These are phyloP conservation scores for Colletotrichum tropicicola DNA, from an alignment of 2,329 filamentous ascomycete genomes.

Conservation along the genomic window DNA sequence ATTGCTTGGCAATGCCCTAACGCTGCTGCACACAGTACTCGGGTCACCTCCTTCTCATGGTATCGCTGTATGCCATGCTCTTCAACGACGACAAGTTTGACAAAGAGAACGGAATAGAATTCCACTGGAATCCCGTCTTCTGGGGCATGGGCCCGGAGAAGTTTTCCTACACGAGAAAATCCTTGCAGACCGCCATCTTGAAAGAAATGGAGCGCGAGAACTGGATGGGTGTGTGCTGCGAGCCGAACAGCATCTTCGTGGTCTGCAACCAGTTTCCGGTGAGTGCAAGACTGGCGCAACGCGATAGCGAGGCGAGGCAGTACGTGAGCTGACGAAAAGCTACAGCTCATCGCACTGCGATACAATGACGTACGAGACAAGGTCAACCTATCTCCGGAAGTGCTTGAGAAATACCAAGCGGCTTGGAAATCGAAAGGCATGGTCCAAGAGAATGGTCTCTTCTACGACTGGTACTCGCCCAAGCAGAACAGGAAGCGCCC, in stretches of 20 bases:
- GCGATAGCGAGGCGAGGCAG: neutral
- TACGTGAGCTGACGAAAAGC: neutral
- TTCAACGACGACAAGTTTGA: conserved; percentile 51
- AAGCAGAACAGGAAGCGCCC: neutral
- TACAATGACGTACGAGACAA: neutral
- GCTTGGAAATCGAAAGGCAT: conserved; percentile 44
- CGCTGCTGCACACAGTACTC: conserved; percentile 38
- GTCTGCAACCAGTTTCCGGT: conserved; percentile 55
- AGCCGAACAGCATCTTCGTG: conserved; percentile 49
- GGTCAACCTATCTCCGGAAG: conserved; percentile 22
- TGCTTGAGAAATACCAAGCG: conserved; percentile 46
- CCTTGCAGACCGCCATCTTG: conserved; percentile 44
- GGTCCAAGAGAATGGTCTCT: conserved; percentile 37
- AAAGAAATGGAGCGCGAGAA: conserved; percentile 46
- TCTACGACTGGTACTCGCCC: conserved; percentile 24
- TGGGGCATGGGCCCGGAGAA: conserved; percentile 46
- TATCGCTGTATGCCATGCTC: conserved; percentile 49
- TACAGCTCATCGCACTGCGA: neutral
- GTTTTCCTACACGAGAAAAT: conserved; percentile 42
- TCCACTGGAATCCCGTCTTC: conserved; percentile 49
- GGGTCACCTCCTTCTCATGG: conserved; percentile 50
- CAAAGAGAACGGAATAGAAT: conserved; percentile 39
- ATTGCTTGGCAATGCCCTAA: neutral
- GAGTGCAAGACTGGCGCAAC: conserved; percentile 30
- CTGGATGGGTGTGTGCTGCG: conserved; percentile 52